Base-by-base conservation (phyloP, 2,329 filamentous ascomycete genomes). In the Lasiodiplodia hormozganensis region DNA sequence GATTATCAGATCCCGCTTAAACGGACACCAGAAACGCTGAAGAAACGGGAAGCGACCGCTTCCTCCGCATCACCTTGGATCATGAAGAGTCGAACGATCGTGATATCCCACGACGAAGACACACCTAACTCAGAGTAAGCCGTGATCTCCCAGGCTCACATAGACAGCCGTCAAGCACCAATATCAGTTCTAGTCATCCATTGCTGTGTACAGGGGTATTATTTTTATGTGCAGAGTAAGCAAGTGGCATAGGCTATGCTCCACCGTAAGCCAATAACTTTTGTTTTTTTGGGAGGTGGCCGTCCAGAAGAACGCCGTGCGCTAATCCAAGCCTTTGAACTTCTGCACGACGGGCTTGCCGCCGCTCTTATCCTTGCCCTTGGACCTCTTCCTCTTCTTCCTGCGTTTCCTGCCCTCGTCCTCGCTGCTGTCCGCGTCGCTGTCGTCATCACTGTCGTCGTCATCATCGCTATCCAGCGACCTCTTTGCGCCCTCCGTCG, bases 351-450 rank as follows among this genome's bases (percentile, higher is more conserved):
- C 78, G 7, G 62, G 52, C 52, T 54, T 53, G 11, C 58, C 52
- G 2, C 78, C 76, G 43, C 21, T 53, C 54, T 54, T 74, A 65
- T 78, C 74, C 68, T 77, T 77, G 60, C 77, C 76, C 70, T 79
- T 79, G 68, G 73, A 74, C 70, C 72, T 78, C 78, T 76, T 83
- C 74, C 71, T 82, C 80, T 76, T 82, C 81, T 76, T 85, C 77
- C 72, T 83, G 76, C 73, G 77, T 74, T 81, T 82, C 69, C 76
- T 74, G n/a, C 76, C 75, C 36, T 83, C 84, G 1, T 84, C 82
- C n/a, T 83, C 82, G 57, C 81, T 84, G 16, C 76, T 72, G 10
- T 70, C 73, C 65, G 70, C 69, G 3, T 68, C 65, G 21, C 52
- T 43, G 31, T 31, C 49, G n/a, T 67, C 75, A 11, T 80, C 78